These are phyloP conservation scores for Coemansia sp. DNA, from an alignment of 192 early-diverging fungal genomes.

Conservation along the genomic window DNA sequence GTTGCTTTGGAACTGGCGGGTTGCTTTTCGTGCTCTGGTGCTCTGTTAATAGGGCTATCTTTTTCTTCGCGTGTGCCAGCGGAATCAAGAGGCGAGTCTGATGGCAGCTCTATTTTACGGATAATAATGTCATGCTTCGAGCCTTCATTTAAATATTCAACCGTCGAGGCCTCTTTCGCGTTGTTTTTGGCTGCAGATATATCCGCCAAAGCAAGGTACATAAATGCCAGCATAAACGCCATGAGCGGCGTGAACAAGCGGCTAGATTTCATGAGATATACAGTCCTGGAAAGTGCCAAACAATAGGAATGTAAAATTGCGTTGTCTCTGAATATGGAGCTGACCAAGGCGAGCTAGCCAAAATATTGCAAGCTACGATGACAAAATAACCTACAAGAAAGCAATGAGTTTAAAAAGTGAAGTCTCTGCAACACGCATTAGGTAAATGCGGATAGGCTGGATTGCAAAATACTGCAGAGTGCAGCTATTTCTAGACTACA, in stretches of 20 bases:
- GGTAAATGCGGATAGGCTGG: not conserved
- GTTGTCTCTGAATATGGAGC: too few relatives aligned
- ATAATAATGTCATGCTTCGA: constrained; percentile 13
- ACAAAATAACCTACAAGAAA: too few relatives aligned
- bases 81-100: not conserved
- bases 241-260: not conserved
- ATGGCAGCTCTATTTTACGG: not conserved
- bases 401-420: too few relatives aligned
- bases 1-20: not conserved
- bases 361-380: too few relatives aligned
- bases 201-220: not conserved
- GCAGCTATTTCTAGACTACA: too few relatives aligned
- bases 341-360: too few relatives aligned
- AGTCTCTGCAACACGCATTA: too few relatives aligned
- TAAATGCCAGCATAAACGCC: not conserved
- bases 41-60: not conserved
- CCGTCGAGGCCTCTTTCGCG: not conserved
- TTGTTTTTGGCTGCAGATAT: constrained; percentile 2
- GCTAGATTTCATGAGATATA: not conserved
- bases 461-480: not conserved
- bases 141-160: constrained; percentile 17
- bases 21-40: not conserved
- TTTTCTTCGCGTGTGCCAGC: not conserved
- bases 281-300: not conserved
- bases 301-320: not conserved